Evolutionary conservation across 306 rosid genomes (phyloP).

Genomic region (Nissolia schottii): DNA sequence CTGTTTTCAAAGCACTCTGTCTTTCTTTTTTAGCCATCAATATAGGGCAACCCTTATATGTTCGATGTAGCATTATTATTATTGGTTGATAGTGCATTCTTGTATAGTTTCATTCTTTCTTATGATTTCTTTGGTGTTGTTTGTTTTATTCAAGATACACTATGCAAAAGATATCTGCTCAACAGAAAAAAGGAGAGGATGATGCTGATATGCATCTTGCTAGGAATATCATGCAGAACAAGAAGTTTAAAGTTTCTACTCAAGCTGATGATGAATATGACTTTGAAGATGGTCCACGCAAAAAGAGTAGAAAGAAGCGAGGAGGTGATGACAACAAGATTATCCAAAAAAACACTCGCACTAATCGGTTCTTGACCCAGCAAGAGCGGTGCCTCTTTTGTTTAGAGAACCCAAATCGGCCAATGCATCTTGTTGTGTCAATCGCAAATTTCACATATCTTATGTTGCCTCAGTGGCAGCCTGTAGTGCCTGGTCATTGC

Average conservation of each 20-base stretch:
- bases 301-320: slow-evolving; percentile 57
- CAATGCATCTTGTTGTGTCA: slow-evolving; percentile 79
- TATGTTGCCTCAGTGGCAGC: slow-evolving; percentile 87
- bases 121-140: slow-evolving; percentile 4
- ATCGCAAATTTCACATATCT: slow-evolving; percentile 74
- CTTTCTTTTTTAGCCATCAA: slow-evolving; percentile 1
- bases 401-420: slow-evolving; percentile 75
- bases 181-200: slow-evolving; percentile 63
- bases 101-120: not conserved
- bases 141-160: slow-evolving; percentile 42
- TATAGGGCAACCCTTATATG: not conserved
- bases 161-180: slow-evolving; percentile 39
- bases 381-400: slow-evolving; percentile 81
- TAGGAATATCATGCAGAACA: slow-evolving; percentile 69
- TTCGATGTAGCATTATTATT: not conserved
- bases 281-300: slow-evolving; percentile 60
- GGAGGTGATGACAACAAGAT: slow-evolving; percentile 51
- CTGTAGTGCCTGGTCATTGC: slow-evolving; percentile 86
- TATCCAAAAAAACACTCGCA: slow-evolving; percentile 32
- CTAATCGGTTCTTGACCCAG: slow-evolving; percentile 52
- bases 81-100: not conserved
- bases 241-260: slow-evolving; percentile 50
- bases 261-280: slow-evolving; percentile 93
- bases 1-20: not conserved
- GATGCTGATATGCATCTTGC: slow-evolving; percentile 88